A percentile compares a stretch with the other conserved stretches of the same genome.
These are phyloP conservation scores for Fusarium brachygibbosum DNA, from an alignment of 2,329 filamentous ascomycete species.

Conservation along the genomic window DNA sequence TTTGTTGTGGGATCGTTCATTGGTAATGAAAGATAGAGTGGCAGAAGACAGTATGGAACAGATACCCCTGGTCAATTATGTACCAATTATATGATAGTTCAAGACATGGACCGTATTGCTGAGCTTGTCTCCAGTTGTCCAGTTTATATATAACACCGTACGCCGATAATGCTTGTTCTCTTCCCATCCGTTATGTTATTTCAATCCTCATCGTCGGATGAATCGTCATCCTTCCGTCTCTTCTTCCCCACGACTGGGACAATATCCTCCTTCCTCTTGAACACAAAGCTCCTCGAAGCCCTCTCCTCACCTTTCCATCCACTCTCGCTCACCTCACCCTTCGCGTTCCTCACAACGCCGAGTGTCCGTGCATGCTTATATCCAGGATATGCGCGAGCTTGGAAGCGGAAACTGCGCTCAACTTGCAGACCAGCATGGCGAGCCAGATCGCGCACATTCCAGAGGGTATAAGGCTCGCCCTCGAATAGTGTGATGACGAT, in stretches of 20 bases:
- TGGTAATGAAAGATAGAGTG: not conserved
- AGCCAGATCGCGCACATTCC: conserved; percentile 92
- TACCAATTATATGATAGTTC: not conserved
- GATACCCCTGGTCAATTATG: conserved; percentile 19
- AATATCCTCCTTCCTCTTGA: conserved; percentile 70
- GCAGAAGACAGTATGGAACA: conserved; percentile 1
- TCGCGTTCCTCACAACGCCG: conserved; percentile 69
- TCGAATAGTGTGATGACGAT: conserved; percentile 93
- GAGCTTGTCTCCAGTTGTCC: not conserved
- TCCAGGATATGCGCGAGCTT: conserved; percentile 75
- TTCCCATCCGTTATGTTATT: not conserved
- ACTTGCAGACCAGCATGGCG: conserved; percentile 81
- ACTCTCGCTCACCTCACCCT: conserved; percentile 59
- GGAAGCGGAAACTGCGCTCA: conserved; percentile 77
- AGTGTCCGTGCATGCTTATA: conserved; percentile 81
- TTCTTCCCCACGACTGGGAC: conserved; percentile 45
- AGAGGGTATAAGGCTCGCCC: conserved; percentile 92
- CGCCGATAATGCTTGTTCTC: conserved; percentile 18
- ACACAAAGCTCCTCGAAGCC: conserved; percentile 70
- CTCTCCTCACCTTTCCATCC: conserved; percentile 60
- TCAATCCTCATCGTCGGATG: conserved; percentile 52
- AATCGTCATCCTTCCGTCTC: conserved; percentile 53
- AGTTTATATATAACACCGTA: conserved; percentile 19
- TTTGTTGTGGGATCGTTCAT: not conserved
- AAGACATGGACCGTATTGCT: not conserved